Evolutionary conservation across 179 eudicot genomes (phyloP), one percentile per base, ranked within the genome.

Genomic region (Silene coronaria): DNA sequence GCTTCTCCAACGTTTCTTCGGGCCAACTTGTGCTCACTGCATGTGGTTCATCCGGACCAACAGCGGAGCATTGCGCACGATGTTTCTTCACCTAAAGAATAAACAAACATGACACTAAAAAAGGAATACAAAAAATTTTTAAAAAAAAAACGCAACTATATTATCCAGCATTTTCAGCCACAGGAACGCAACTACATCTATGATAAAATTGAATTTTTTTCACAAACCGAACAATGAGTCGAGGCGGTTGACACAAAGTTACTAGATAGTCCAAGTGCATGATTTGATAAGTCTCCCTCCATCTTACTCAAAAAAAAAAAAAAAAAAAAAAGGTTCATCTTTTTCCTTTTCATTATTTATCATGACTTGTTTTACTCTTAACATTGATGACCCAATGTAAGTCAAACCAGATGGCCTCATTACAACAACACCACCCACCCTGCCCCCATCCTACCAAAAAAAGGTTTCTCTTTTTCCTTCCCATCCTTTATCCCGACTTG

Each of bases 1-100:
- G 87, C 73, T 91, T 90, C 83, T 91, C 99, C 65, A 86, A 71
- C 68, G 87, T 82, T 73, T 88, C 92, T 69, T 91, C 97, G 19
- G 93, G 90, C 86, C 87, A 87, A 75, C 88, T 77, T 61, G 91
- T 84, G 79, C 97, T 89, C 67, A 95, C 90, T 68, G 99, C 99
- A 85, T 96, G 98, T 70, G 98, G 99, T 82, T 96, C 99, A 78
- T 96, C 98, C 62, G 99, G 99, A 75, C 99, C 99, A 73, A 86
- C 91, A 69, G 93, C 86, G 19, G 97, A 91, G 72, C 82, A 87
- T 67, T 81, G 88, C 80, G 82, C 82, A 76, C 71, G 80, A 83
- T 76, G 82, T 72, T 84, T 85, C 82, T 84, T 89, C 63, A 69
- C 87, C 90, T 89, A 84, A 38, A 72, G 75, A 72, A 78, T 23